Percentiles rank a stretch among this genome's conserved stretches.
Evolutionary conservation across 139 green algal genomes (phyloP).

Genomic region (Desmodesmus armatus): DNA sequence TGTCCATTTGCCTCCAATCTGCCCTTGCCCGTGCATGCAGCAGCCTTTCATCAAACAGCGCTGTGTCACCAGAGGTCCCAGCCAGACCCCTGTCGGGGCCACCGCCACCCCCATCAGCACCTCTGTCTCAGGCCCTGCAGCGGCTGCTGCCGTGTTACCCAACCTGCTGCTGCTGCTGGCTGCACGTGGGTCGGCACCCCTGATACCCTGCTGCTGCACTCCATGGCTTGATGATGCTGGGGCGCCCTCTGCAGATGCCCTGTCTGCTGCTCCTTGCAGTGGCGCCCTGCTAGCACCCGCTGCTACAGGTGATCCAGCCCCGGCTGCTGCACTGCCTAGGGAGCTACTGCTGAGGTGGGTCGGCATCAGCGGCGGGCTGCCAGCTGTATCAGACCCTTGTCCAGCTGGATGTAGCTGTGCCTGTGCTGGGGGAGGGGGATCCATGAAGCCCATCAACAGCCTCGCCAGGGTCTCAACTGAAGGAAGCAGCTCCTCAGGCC

Average conservation of each 20-base stretch:
- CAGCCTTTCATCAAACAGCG: constrained; percentile 30
- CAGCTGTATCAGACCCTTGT: too few relatives aligned
- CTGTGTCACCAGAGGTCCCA: not conserved
- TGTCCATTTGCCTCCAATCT: constrained; percentile 37
- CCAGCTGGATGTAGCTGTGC: constrained; percentile 1
- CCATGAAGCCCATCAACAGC: not conserved
- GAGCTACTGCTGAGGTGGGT: not conserved
- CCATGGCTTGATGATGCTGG: too few relatives aligned
- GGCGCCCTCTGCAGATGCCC: not conserved
- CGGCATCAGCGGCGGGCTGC: not conserved
- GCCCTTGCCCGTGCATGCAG: constrained; percentile 20
- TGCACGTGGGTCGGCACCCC: too few relatives aligned
- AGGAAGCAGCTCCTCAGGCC: constrained; percentile 33
- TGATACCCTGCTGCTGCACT: too few relatives aligned
- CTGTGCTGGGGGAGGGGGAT: not conserved
- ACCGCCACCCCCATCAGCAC: constrained; percentile 5
- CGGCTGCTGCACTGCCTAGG: not conserved
- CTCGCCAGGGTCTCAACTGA: constrained; percentile 1
- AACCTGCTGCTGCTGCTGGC: not conserved
- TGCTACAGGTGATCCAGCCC: too few relatives aligned
- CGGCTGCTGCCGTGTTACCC: not conserved
- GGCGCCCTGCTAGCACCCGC: too few relatives aligned
- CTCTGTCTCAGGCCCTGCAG: not conserved
- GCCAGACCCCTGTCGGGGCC: not conserved
- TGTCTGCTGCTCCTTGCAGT: not conserved